These are phyloP conservation scores for Aspergillus calidoustus DNA, from an alignment of 2,329 filamentous ascomycete species.

Conservation along the genomic window DNA sequence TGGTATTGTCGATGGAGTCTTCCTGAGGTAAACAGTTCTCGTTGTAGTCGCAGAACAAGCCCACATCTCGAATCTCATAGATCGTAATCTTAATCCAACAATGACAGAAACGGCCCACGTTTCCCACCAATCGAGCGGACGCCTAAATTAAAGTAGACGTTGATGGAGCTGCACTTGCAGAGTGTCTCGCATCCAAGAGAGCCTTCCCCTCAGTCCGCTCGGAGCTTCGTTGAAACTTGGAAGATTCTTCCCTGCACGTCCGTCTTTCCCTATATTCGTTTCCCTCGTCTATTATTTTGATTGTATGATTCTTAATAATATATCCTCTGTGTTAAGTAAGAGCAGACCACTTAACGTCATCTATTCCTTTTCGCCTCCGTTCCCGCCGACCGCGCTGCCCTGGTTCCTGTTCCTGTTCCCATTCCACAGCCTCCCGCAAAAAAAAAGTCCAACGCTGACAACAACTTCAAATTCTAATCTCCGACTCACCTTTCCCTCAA, in stretches of 20 bases:
- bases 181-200: background rate
- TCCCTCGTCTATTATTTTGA: background rate
- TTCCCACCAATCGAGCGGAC: slow-evolving; percentile 7
- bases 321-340: background rate
- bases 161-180: slow-evolving; percentile 5
- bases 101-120: slow-evolving; percentile 17
- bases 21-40: background rate
- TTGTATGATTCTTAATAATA: slow-evolving; percentile 5
- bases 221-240: slow-evolving; percentile 3
- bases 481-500: slow-evolving; percentile 10
- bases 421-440: slow-evolving; percentile 13
- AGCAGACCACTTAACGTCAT: background rate
- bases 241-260: background rate
- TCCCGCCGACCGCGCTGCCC: background rate
- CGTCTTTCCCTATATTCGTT: background rate
- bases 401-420: slow-evolving; percentile 14
- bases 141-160: slow-evolving; percentile 12
- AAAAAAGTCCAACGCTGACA: slow-evolving; percentile 9
- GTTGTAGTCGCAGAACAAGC: background rate
- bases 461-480: background rate
- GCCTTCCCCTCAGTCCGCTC: slow-evolving; percentile 4
- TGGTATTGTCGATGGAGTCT: background rate
- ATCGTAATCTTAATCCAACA: slow-evolving; percentile 7
- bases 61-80: background rate
- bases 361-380: slow-evolving; percentile 8